Conservation (phyloP, 805 yeast species). For the Saturnispora zaruensis region DNA sequence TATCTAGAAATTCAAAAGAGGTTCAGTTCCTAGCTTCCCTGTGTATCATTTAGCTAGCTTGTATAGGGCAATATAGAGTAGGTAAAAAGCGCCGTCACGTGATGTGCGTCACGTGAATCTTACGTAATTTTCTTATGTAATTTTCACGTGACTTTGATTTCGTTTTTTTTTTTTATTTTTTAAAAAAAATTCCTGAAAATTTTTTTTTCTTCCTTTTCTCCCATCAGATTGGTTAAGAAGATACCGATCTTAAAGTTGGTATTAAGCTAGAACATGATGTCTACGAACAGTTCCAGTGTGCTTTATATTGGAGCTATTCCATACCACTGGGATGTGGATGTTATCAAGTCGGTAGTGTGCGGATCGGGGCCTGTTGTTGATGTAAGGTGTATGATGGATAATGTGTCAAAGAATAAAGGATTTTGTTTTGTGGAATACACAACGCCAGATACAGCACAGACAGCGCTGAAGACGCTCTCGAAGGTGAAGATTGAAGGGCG, state of each 20-base stretch:
- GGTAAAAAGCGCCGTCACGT: background rate
- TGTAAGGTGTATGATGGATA: conserved; percentile 53
- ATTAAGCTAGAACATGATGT: conserved; percentile 3
- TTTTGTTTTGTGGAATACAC: conserved; percentile 56
- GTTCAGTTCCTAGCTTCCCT: background rate
- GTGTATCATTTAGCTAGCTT: background rate
- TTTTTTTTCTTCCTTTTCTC: background rate
- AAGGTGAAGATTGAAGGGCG: conserved; percentile 39
- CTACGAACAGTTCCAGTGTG: conserved; percentile 30
- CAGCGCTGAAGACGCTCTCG: conserved; percentile 37
- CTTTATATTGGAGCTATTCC: conserved; percentile 59
- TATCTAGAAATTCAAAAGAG: background rate
- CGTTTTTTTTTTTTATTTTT: background rate
- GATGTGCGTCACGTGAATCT: background rate
- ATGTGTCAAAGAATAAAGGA: conserved; percentile 55
- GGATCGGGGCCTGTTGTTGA: conserved; percentile 68
- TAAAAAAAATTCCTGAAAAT: background rate
- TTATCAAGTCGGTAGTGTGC: conserved; percentile 54
- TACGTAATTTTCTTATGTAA: background rate
- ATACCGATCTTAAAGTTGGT: background rate
- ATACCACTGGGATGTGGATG: conserved; percentile 60
- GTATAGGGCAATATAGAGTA: background rate
- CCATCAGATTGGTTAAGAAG: background rate
- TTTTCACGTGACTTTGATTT: background rate
- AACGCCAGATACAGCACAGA: conserved; percentile 42